Evolutionary conservation across 225 moss, liverwort and hornwort species (phyloP), one percentile per base, ranked within the genome.

Genomic region (Marchantia paleacea): DNA sequence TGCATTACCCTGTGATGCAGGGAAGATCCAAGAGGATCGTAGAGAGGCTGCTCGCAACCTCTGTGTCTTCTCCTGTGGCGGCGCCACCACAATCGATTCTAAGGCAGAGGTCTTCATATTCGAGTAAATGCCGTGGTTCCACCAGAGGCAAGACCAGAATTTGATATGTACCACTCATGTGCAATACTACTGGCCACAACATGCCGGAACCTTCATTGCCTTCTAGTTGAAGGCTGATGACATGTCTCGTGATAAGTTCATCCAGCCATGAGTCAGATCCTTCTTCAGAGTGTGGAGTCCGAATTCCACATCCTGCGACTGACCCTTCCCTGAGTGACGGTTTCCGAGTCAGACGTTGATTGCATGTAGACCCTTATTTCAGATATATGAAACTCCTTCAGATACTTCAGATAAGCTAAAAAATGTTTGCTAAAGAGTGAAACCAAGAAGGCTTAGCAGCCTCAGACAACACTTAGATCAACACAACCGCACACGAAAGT

Each of bases 171-270:
- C 94, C 84, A 13, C 90, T 86, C 15, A 89, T 86, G 80, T 99
- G 92, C 88, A 95, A 90, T 64, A 94, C 88, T 75, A 99, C 86
- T 8, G 99, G 99, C 99, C 99, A 99, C 62, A 99, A 83, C 73
- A 89, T 48, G 74, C 72, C 82, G 15, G 79, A 78, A 39, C 26
- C 83, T n/a, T 80, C 89, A 16, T 73, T 85, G 78, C 68, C 82
- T 13, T 83, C 73, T 50, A 99, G 85, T 82, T 86, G 85, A 53
- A 99, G 83, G 75, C 95, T 95, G 72, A 87, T 89, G 53, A 95
- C 94, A 76, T 99, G 92, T 1, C 94, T 88, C 39, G 91, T 88
- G 79, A 99, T 87, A 51, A 90, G 85, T 78, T 95, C 94, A 22
- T 92, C 95, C 53, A 90, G 64, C 85, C 88, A 90, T 12, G 86